These are phyloP conservation scores for Backusella morwellensis DNA, from an alignment of 192 early-diverging fungal genomes.

Conservation along the genomic window DNA sequence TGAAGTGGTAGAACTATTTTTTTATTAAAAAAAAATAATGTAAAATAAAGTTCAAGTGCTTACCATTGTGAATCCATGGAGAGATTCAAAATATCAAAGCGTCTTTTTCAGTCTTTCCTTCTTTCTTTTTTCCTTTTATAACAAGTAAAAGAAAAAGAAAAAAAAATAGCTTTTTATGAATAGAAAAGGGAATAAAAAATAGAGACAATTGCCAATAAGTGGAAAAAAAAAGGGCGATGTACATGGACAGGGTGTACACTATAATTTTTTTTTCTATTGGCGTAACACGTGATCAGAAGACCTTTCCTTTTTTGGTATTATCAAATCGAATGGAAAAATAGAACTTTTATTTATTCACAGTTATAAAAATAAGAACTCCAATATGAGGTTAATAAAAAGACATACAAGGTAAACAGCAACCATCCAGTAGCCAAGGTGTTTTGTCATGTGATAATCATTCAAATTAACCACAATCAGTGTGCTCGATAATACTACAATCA, in stretches of 20 bases:
- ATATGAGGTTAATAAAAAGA: slow-evolving; percentile 54
- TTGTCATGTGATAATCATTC: slow-evolving; percentile 58
- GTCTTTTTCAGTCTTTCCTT: neutral
- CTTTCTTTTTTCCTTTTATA: neutral
- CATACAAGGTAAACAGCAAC: slow-evolving; percentile 58
- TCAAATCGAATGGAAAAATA: neutral
- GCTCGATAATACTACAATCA: slow-evolving; percentile 55
- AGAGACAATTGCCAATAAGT: neutral
- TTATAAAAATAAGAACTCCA: slow-evolving; percentile 41
- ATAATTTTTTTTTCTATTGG: neutral
- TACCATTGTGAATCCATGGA: slow-evolving; percentile 28
- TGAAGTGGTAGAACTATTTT: neutral
- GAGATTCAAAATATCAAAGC: slow-evolving; percentile 14
- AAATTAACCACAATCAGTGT: slow-evolving; percentile 55
- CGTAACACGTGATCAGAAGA: neutral
- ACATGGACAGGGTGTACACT: neutral
- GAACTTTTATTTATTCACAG: neutral
- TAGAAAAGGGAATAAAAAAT: neutral
- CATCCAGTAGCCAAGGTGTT: slow-evolving; percentile 52
- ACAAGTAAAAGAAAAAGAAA: neutral
- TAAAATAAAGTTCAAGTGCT: neutral
- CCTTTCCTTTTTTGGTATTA: neutral
- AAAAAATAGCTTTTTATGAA: neutral
- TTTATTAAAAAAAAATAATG: neutral
- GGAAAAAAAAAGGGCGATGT: neutral